phyloP scores from a whole-genome alignment of 805 yeast species.

The Sugiyamaella boreocaroliniensis region DNA sequence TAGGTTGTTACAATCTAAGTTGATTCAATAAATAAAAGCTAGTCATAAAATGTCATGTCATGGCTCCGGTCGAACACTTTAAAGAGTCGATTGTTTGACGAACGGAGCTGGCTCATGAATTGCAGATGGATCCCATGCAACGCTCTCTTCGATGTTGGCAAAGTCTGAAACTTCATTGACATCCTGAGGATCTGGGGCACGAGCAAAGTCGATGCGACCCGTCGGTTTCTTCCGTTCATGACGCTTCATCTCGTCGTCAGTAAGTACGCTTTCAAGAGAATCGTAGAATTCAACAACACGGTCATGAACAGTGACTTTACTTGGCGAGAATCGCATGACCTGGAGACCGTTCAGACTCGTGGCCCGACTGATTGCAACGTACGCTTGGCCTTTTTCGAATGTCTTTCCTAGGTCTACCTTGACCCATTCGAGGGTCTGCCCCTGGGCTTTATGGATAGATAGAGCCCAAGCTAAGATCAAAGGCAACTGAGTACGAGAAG shows the following conservation, averaged over 20 bases:
- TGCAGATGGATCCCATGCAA: neutral
- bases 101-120: too few relatives aligned
- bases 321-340: conserved; percentile 61
- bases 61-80: too few relatives aligned
- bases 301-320: conserved; percentile 60
- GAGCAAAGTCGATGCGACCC: neutral
- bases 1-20: neutral
- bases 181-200: neutral
- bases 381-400: conserved; percentile 92
- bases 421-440: conserved; percentile 74
- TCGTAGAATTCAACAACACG: conserved; percentile 66
- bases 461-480: conserved; percentile 93
- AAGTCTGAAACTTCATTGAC: neutral
- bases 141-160: conserved; percentile 1
- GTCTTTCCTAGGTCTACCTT: conserved; percentile 67
- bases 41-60: neutral
- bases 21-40: neutral
- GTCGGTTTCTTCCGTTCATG: neutral
- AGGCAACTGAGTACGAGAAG: conserved; percentile 74
- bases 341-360: conserved; percentile 76
- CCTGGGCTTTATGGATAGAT: conserved; percentile 94
- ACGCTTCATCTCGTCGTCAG: conserved; percentile 16
- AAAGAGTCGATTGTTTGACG: too few relatives aligned
- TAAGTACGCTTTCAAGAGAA: conserved; percentile 31
- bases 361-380: conserved; percentile 92